Evolutionary conservation across 2,329 filamentous ascomycete species (phyloP).

Genomic region (Aspergillus uvarum): DNA sequence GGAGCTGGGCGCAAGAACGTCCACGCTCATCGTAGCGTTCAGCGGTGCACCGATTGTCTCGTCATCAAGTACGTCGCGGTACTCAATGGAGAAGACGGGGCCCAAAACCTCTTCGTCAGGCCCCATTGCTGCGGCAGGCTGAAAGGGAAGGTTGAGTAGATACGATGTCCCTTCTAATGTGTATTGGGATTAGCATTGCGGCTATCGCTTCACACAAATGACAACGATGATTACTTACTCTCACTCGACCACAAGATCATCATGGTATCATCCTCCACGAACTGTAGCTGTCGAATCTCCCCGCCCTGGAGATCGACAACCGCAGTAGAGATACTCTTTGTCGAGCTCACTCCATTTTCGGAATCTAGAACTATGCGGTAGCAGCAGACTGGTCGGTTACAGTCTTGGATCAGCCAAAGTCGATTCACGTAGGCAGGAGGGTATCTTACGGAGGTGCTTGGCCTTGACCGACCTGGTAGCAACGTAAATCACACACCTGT

Average conservation of each 20-base stretch:
- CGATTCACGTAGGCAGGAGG: background rate
- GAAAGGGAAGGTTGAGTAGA: slow-evolving; percentile 38
- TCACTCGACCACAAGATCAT: slow-evolving; percentile 56
- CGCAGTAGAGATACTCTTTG: slow-evolving; percentile 32
- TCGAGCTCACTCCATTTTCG: slow-evolving; percentile 59
- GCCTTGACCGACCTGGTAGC: slow-evolving; percentile 35
- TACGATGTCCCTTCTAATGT: slow-evolving; percentile 27
- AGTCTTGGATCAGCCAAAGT: slow-evolving; percentile 13
- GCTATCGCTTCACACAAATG: background rate
- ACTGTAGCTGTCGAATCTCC: slow-evolving; percentile 61
- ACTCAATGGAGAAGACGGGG: slow-evolving; percentile 20
- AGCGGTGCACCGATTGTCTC: slow-evolving; percentile 13
- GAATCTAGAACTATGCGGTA: slow-evolving; percentile 56
- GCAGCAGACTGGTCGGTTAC: slow-evolving; percentile 52
- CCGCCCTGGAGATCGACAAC: slow-evolving; percentile 35
- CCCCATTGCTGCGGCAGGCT: slow-evolving; percentile 13
- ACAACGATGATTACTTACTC: slow-evolving; percentile 24
- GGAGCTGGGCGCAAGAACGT: slow-evolving; percentile 21
- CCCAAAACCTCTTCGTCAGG: slow-evolving; percentile 9
- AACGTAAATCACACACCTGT: slow-evolving; percentile 34
- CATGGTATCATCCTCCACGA: slow-evolving; percentile 62
- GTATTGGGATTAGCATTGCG: background rate
- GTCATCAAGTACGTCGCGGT: slow-evolving; percentile 17
- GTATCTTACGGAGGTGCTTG: slow-evolving; percentile 33
- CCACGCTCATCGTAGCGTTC: slow-evolving; percentile 14